Base-by-base conservation (phyloP, 352 stramenopile genomes). In the Globisporangium paddicum region DNA sequence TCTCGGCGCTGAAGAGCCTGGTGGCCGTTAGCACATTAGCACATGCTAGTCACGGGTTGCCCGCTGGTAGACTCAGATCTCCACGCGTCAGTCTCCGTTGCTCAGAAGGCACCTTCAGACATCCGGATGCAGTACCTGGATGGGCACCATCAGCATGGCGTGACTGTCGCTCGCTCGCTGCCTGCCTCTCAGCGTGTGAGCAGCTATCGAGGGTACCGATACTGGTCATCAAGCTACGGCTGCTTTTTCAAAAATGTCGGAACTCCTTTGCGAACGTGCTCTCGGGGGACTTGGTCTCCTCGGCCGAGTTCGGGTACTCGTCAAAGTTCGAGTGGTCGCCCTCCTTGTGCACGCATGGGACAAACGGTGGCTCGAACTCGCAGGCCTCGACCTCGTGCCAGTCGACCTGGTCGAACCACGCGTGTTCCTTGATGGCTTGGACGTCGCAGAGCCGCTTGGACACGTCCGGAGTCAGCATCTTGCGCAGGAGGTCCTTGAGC, bases 311-410 rank as follows among this genome's bases (percentile, higher is more conserved):
- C 23, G 73, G 73, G 52, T 87, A 87, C 48, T 83, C 74, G 51
- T 89, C 79, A 64, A 93, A 93, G 55, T 85, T 75, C 51, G 69
- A 62, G 26, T 64, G 71, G 48, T 93, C 82, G 3, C 82, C 82
- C 8, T 71, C 66, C 7, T 60, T 51, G 3, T 49, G 50, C 5
- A 94, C 19, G 13, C 19, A 28, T 0, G 83, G 85, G 5, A 66
- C 48, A 44, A 82, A 76, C 3, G 85, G 82, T 7, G 80, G 68
- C 21, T 52, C 6, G 21, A 93, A 66, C 34, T 86, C 73, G 3
- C 68, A 50, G 1, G 66, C 71, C 25, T 67, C 58, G 13, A 95
- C 74, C 10, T 73, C 64, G 2, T 74, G 46, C 80, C 81, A 93
- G 60, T 90, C 76, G 1, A 95, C 79, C 19, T 79, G 60, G 23